Evolutionary conservation across 2,329 filamentous ascomycete genomes (phyloP).

Genomic region (Furcasterigmium sp.): DNA sequence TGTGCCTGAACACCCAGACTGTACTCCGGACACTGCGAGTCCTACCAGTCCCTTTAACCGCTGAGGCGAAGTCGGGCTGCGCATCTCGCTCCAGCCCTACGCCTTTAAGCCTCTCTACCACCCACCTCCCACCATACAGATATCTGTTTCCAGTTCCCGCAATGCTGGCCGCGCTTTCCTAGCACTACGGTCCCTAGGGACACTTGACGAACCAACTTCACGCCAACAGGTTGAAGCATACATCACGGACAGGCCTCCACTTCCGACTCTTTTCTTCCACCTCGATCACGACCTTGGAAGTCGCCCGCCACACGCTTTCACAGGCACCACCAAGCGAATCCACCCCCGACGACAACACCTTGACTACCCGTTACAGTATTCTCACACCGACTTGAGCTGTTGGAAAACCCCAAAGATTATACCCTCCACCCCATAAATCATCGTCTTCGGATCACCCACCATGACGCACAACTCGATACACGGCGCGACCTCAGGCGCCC

Average conservation of each 20-base stretch:
- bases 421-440: no score
- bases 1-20: background rate
- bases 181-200: conserved; percentile 40
- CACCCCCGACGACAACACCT: no score
- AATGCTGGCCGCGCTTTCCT: conserved; percentile 26
- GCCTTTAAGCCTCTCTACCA: conserved; percentile 1
- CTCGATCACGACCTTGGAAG: no score
- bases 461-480: conserved; percentile 32
- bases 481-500: conserved; percentile 33
- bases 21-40: background rate
- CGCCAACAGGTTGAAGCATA: no score
- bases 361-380: no score
- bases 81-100: background rate
- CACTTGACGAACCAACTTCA: conserved; percentile 22
- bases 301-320: no score
- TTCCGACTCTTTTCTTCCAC: no score
- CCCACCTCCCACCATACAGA: conserved; percentile 1
- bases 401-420: background rate
- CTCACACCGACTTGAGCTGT: no score
- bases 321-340: no score
- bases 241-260: no score
- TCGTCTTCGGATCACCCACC: conserved; percentile 9
- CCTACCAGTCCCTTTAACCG: background rate
- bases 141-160: background rate
- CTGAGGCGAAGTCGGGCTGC: background rate